Conservation (phyloP, 2,329 filamentous ascomycete genomes). For the Metarhizium album region DNA sequence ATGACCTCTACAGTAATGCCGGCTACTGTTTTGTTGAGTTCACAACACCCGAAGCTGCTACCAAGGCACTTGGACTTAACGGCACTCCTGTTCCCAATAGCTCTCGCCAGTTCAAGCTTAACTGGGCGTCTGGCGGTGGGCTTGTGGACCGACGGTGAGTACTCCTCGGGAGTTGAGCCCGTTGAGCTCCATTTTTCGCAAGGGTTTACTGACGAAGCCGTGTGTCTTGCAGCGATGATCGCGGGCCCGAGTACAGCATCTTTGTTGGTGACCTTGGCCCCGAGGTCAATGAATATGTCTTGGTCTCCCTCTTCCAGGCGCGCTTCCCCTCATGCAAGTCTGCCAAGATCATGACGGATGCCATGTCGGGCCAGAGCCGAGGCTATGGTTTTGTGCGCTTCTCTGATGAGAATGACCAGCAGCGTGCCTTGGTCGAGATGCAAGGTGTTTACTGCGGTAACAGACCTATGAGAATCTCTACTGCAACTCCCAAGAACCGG, state of each 20-base stretch:
- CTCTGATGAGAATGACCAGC: slow-evolving; percentile 89
- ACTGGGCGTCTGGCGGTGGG: slow-evolving; percentile 96
- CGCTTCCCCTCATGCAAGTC: slow-evolving; percentile 97
- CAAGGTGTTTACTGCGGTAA: slow-evolving; percentile 99
- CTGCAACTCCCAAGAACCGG: slow-evolving; percentile 92
- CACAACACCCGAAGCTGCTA: slow-evolving; percentile 66
- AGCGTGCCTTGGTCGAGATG: slow-evolving; percentile 94
- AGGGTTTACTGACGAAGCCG: background rate
- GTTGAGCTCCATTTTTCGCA: background rate
- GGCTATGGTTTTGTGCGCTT: slow-evolving; percentile 98
- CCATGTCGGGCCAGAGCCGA: slow-evolving; percentile 92
- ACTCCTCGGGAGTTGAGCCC: background rate
- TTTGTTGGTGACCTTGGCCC: slow-evolving; percentile 97
- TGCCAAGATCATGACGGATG: slow-evolving; percentile 99
- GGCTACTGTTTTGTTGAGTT: slow-evolving; percentile 99
- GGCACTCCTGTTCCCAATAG: slow-evolving; percentile 88
- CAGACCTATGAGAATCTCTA: slow-evolving; percentile 95
- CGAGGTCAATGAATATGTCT: slow-evolving; percentile 96
- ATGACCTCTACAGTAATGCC: slow-evolving; percentile 58
- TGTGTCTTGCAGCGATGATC: slow-evolving; percentile 61
- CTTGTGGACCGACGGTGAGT: slow-evolving; percentile 82
- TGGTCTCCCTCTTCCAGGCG: slow-evolving; percentile 93
- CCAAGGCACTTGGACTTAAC: slow-evolving; percentile 84
- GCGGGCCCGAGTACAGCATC: slow-evolving; percentile 91
- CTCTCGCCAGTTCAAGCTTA: slow-evolving; percentile 91